A percentile compares a stretch with the other conserved stretches of the same genome.
Evolutionary conservation across 2,329 filamentous ascomycete genomes (phyloP).

Genomic region (Aspergillus piperis): DNA sequence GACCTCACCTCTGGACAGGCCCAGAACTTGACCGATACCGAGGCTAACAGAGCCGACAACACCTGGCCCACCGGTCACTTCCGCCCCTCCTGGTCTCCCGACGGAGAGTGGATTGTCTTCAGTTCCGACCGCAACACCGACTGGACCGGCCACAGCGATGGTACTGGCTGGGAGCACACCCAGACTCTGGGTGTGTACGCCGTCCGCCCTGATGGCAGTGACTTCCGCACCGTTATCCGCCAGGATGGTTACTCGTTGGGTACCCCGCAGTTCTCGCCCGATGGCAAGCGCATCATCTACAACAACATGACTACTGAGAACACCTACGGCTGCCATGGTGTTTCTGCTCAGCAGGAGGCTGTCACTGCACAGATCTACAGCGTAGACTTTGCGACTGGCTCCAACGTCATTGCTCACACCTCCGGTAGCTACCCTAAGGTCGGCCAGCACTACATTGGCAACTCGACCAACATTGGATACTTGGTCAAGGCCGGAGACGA

Average conservation of each 20-base stretch:
- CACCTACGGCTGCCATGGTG: constrained; percentile 43
- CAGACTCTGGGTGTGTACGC: constrained; percentile 46
- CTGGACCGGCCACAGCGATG: constrained; percentile 44
- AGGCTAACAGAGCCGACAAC: constrained; percentile 17
- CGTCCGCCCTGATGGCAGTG: constrained; percentile 41
- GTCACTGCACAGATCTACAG: constrained; percentile 1
- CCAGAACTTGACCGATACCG: constrained; percentile 42
- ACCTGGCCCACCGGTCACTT: constrained; percentile 42
- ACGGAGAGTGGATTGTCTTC: constrained; percentile 46
- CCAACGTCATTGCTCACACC: constrained; percentile 21
- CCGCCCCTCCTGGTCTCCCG: constrained; percentile 44
- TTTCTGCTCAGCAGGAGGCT: constrained; percentile 19
- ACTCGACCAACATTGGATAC: constrained; percentile 5
- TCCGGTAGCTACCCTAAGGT: constrained; percentile 9
- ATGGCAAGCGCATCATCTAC: constrained; percentile 40
- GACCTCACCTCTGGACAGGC: constrained; percentile 36
- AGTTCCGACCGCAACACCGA: constrained; percentile 46
- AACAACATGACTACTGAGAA: constrained; percentile 44
- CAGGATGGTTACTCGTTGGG: constrained; percentile 41
- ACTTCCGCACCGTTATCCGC: constrained; percentile 37
- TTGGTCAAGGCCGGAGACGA: constrained; percentile 5
- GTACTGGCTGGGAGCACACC: constrained; percentile 46
- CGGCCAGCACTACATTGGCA: constrained; percentile 9
- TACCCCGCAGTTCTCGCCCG: constrained; percentile 42
- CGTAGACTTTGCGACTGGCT: constrained; percentile 45